Evolutionary conservation across 495 filamentous ascomycete species (phyloP).

Genomic region (Neurospora sp.): DNA sequence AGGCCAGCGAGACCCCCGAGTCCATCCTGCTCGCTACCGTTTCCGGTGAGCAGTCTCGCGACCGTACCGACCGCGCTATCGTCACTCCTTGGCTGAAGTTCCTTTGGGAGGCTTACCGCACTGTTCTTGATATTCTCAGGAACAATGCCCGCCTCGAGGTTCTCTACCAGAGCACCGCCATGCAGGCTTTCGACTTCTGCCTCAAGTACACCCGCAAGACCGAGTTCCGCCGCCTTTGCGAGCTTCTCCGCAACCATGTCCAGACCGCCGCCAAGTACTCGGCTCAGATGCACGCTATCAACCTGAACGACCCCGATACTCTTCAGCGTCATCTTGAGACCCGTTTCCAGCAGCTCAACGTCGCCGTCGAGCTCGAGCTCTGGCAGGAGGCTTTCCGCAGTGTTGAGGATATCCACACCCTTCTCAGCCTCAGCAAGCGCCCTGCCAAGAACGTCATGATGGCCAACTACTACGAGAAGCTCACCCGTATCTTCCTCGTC

Average conservation of each 20-base stretch:
- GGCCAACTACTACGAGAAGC: slow-evolving; percentile 99
- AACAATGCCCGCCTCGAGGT: slow-evolving; percentile 97
- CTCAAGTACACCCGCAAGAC: slow-evolving; percentile 97
- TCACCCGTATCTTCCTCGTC: slow-evolving; percentile 95
- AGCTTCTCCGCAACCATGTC: slow-evolving; percentile 95
- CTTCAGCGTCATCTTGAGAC: slow-evolving; percentile 95
- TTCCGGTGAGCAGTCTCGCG: slow-evolving; percentile 91
- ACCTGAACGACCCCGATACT: slow-evolving; percentile 94
- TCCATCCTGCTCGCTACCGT: slow-evolving; percentile 96
- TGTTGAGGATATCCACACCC: slow-evolving; percentile 98
- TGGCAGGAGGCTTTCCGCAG: slow-evolving; percentile 99
- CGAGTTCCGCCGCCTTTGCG: slow-evolving; percentile 95
- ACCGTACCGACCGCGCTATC: slow-evolving; percentile 93
- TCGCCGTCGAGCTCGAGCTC: slow-evolving; percentile 92
- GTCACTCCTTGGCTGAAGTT: slow-evolving; percentile 99
- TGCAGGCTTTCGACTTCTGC: slow-evolving; percentile 98
- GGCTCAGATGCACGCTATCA: slow-evolving; percentile 97
- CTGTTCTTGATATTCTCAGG: slow-evolving; percentile 93
- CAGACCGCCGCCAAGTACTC: slow-evolving; percentile 99
- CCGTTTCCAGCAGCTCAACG: slow-evolving; percentile 95
- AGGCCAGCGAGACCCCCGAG: slow-evolving; percentile 95
- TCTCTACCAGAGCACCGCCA: slow-evolving; percentile 95
- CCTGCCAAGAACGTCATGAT: slow-evolving; percentile 99
- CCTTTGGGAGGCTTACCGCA: slow-evolving; percentile 99
- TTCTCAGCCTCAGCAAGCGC: slow-evolving; percentile 96